These are phyloP conservation scores for Penicillium sp. DNA, from an alignment of 2,329 filamentous ascomycete species.

Conservation along the genomic window DNA sequence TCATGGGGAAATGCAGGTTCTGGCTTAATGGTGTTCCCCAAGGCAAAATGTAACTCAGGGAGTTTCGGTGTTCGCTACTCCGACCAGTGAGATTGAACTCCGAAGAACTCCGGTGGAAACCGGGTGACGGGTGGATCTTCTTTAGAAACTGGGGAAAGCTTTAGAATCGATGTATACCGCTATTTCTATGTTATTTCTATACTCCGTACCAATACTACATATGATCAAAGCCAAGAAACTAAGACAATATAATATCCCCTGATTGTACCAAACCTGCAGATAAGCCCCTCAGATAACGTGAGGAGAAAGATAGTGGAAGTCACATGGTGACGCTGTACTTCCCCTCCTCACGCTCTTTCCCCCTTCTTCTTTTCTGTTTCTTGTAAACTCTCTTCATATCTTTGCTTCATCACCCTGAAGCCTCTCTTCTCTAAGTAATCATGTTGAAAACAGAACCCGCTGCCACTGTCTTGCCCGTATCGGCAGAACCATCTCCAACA, in stretches of 20 bases:
- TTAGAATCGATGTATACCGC: not conserved
- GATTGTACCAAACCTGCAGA: not conserved
- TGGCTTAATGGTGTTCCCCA: not conserved
- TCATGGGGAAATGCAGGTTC: not conserved
- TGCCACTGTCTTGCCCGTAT: constrained; percentile 8
- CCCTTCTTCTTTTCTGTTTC: not conserved
- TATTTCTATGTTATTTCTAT: not conserved
- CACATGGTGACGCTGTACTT: constrained; percentile 21
- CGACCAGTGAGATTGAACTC: constrained; percentile 11
- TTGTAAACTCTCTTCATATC: not conserved
- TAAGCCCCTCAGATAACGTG: constrained; percentile 27
- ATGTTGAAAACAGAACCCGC: constrained; percentile 25
- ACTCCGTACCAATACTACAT: constrained; percentile 2
- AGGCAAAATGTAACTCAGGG: not conserved
- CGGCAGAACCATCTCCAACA: constrained; percentile 15
- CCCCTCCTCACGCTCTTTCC: not conserved
- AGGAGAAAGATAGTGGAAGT: constrained; percentile 26
- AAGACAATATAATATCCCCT: no score
- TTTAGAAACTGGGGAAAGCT: not conserved
- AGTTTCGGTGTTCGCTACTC: constrained; percentile 16
- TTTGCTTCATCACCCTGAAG: not conserved
- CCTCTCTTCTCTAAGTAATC: not conserved
- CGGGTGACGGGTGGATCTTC: constrained; percentile 7
- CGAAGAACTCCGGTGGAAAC: constrained; percentile 16
- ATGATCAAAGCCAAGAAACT: not conserved